Evolutionary conservation across 192 early-diverging fungal species (phyloP).

Genomic region (Backusella westeae): DNA sequence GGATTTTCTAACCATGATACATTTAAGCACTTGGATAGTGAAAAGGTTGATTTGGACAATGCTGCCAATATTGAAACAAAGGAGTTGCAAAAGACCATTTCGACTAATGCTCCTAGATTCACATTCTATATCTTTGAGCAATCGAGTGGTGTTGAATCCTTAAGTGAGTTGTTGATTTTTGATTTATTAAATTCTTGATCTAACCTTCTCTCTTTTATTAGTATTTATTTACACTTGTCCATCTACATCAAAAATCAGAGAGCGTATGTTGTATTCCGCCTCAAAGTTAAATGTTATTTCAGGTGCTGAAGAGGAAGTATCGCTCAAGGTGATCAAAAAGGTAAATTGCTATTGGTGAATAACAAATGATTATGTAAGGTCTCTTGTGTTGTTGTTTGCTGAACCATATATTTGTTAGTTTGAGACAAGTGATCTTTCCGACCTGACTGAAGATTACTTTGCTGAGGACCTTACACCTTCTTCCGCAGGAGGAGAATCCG

Average conservation of each 20-base stretch:
- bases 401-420: slow-evolving; percentile 21
- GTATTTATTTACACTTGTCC: slow-evolving; percentile 93
- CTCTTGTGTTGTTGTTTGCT: background rate
- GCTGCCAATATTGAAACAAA: slow-evolving; percentile 42
- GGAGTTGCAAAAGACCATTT: slow-evolving; percentile 51
- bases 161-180: slow-evolving; percentile 36
- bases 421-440: slow-evolving; percentile 62
- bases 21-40: slow-evolving; percentile 50
- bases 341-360: slow-evolving; percentile 16
- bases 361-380: background rate
- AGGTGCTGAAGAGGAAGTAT: slow-evolving; percentile 51
- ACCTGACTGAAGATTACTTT: slow-evolving; percentile 53
- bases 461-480: slow-evolving; percentile 40
- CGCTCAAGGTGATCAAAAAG: slow-evolving; percentile 61
- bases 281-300: slow-evolving; percentile 61
- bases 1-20: no score
- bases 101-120: slow-evolving; percentile 68
- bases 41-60: slow-evolving; percentile 51
- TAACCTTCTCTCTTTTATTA: slow-evolving; percentile 18
- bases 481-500: slow-evolving; percentile 23
- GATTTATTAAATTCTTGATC: slow-evolving; percentile 1
- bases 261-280: slow-evolving; percentile 90
- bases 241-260: slow-evolving; percentile 72
- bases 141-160: slow-evolving; percentile 45
- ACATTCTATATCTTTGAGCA: slow-evolving; percentile 58